Conservation (phyloP, 345 rosid genomes). For the Erucastrum elatum region DNA sequence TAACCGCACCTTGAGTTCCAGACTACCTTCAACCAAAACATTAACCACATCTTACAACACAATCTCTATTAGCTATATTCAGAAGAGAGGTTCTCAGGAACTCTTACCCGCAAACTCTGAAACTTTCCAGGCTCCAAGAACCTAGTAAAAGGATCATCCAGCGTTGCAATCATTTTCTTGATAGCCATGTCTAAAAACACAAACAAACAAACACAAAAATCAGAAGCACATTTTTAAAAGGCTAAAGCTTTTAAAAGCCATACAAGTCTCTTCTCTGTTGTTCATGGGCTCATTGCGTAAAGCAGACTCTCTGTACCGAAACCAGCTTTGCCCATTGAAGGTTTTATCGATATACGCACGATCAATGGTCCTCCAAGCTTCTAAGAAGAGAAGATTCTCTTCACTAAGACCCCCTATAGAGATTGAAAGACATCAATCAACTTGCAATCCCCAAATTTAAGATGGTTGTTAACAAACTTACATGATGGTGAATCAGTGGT, state of each 20-base stretch:
- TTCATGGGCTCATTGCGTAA: slow-evolving; percentile 87
- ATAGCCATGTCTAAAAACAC: slow-evolving; percentile 69
- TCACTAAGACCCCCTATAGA: slow-evolving; percentile 73
- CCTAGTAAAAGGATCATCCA: slow-evolving; percentile 92
- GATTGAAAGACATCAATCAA: slow-evolving; percentile 13
- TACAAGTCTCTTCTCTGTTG: slow-evolving; percentile 87
- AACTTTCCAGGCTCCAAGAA: slow-evolving; percentile 93
- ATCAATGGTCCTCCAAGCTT: slow-evolving; percentile 97
- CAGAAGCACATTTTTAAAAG: slow-evolving; percentile 6
- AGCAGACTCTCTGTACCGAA: slow-evolving; percentile 90
- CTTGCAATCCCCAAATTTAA: background rate
- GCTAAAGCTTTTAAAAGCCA: slow-evolving; percentile 6
- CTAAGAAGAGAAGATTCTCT: slow-evolving; percentile 84
- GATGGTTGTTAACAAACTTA: slow-evolving; percentile 45
- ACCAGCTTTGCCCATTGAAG: slow-evolving; percentile 97
- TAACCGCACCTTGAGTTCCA: slow-evolving; percentile 92
- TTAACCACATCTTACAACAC: slow-evolving; percentile 36
- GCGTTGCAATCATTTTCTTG: slow-evolving; percentile 85
- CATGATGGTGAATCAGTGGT: slow-evolving; percentile 55
- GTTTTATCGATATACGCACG: slow-evolving; percentile 88
- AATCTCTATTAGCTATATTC: background rate
- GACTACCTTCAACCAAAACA: slow-evolving; percentile 91
- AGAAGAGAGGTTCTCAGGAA: slow-evolving; percentile 20
- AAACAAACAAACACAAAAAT: slow-evolving; percentile 21
- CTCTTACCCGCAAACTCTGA: slow-evolving; percentile 79